These are phyloP conservation scores for Bonia amplexicaulis DNA, from an alignment of 176 grass and related monocot species.

Conservation along the genomic window DNA sequence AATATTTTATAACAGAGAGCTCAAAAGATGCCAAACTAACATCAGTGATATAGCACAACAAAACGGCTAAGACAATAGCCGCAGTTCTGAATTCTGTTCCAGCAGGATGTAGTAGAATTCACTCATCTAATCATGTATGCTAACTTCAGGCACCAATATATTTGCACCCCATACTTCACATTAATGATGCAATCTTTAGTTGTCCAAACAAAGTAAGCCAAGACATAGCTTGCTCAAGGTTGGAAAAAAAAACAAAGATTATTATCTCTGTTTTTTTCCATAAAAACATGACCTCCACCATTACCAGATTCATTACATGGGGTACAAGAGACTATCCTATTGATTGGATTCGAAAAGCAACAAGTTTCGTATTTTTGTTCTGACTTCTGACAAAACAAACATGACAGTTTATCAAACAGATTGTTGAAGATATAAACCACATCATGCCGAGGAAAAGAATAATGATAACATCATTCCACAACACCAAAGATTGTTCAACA, in stretches of 20 bases:
- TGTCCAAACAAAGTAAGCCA: background rate
- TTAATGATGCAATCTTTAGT: background rate
- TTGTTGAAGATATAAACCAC: background rate
- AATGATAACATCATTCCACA: background rate
- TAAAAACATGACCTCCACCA: background rate
- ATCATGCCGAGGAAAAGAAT: background rate
- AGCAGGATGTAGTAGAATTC: background rate
- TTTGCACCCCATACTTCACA: background rate
- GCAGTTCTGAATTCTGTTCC: background rate
- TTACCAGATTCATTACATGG: background rate
- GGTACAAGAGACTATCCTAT: background rate
- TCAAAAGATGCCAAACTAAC: slow-evolving; percentile 22
- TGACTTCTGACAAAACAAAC: background rate
- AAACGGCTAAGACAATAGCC: background rate
- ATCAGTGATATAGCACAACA: background rate
- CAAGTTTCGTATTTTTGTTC: background rate
- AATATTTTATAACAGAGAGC: background rate
- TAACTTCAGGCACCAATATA: slow-evolving; percentile 21
- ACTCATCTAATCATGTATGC: background rate
- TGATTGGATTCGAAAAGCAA: background rate
- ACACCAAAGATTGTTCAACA: slow-evolving; percentile 16
- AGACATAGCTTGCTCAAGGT: background rate
- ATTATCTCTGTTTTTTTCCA: background rate
- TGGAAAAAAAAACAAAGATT: background rate
- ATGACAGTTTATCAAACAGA: slow-evolving; percentile 15